Conservation (phyloP, 768 basidiomycete genomes). For the Rhizopogon vesiculosus region DNA sequence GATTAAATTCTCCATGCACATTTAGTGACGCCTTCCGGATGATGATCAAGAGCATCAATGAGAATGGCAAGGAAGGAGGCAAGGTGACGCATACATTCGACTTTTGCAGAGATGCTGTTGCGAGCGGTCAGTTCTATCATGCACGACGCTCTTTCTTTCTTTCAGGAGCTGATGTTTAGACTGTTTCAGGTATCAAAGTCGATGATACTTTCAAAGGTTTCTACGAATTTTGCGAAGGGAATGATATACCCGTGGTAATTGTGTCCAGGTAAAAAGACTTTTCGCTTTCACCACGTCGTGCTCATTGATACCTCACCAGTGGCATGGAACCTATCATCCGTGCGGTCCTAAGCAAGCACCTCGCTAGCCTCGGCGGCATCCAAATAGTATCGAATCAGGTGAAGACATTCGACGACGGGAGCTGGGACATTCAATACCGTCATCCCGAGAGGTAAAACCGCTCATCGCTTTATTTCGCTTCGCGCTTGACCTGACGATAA, state of each 20-base stretch:
- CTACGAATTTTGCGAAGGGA: constrained; percentile 74
- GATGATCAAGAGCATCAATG: constrained; percentile 79
- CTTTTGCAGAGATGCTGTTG: constrained; percentile 75
- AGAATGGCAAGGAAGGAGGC: constrained; percentile 37
- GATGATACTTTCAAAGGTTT: constrained; percentile 90
- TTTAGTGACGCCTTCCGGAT: constrained; percentile 79
- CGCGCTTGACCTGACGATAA: background rate
- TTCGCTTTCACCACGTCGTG: background rate
- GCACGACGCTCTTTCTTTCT: constrained; percentile 6
- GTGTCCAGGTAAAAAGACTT: constrained; percentile 68
- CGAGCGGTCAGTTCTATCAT: constrained; percentile 49
- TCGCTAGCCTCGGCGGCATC: constrained; percentile 74
- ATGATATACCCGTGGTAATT: constrained; percentile 85
- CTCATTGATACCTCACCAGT: constrained; percentile 30
- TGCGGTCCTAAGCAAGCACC: constrained; percentile 72
- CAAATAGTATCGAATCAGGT: constrained; percentile 95
- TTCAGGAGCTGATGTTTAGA: constrained; percentile 8
- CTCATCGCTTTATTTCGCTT: background rate
- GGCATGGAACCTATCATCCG: constrained; percentile 95
- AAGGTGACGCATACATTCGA: constrained; percentile 57
- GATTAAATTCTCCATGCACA: constrained; percentile 8
- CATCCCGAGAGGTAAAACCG: constrained; percentile 77
- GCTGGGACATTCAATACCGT: constrained; percentile 82
- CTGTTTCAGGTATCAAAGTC: constrained; percentile 66
- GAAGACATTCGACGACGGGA: constrained; percentile 53